Evolutionary conservation across 2,329 filamentous ascomycete species (phyloP).

Genomic region (Sphaerulina musiva): DNA sequence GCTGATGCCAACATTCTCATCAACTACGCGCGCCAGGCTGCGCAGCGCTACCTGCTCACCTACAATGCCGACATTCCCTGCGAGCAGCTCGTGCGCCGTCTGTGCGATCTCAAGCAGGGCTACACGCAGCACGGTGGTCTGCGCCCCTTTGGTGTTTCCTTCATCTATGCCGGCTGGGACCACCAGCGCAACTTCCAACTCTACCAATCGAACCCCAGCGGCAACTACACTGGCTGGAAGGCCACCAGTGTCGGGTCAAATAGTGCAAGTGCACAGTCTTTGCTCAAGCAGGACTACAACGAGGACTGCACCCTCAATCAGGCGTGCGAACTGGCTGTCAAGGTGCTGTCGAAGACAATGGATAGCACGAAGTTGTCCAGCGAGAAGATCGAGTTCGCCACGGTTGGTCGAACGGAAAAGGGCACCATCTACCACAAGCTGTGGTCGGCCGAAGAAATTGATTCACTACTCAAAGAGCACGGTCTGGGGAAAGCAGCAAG

Average conservation of each 20-base stretch:
- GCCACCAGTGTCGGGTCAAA: conserved; percentile 96
- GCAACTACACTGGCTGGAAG: conserved; percentile 99
- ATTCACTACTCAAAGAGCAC: conserved; percentile 86
- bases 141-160: conserved; percentile 94
- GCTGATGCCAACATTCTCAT: conserved; percentile 99
- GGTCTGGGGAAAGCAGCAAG: conserved; percentile 86
- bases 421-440: conserved; percentile 98
- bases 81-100: conserved; percentile 91
- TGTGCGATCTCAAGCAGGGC: conserved; percentile 97
- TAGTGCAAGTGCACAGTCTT: conserved; percentile 92
- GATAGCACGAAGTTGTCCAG: conserved; percentile 97
- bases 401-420: conserved; percentile 87
- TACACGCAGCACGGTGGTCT: conserved; percentile 99
- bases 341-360: conserved; percentile 99
- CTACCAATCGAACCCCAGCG: conserved; percentile 97
- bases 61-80: conserved; percentile 99
- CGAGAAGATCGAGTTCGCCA: conserved; percentile 99
- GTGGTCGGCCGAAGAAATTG: conserved; percentile 96
- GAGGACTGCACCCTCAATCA: conserved; percentile 95
- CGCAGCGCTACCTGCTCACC: conserved; percentile 93
- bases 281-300: conserved; percentile 99
- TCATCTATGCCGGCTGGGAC: conserved; percentile 99
- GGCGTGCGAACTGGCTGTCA: conserved; percentile 93
- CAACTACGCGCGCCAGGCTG: conserved; percentile 96
- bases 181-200: conserved; percentile 94